Base-by-base conservation (phyloP, 306 rosid genomes). In the Sechiopsis laciniata region DNA sequence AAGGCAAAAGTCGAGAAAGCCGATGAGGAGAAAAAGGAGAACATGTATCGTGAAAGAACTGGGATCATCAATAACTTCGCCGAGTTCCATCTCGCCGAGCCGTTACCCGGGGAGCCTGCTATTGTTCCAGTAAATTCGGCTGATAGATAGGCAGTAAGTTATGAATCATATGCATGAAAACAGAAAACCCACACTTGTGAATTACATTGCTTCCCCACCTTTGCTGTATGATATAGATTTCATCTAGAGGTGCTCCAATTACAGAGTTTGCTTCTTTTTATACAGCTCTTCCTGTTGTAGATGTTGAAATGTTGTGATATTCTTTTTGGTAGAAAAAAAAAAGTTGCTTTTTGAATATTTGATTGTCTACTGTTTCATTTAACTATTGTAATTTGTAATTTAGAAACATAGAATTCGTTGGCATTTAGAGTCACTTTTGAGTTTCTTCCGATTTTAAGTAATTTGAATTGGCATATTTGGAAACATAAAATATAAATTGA, bases 1-100 rank as follows among this genome's bases (percentile, higher is more conserved):
- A 85, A 79, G 72, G 88, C 86, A 70, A 91, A 91, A 82, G 88
- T 88, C 53, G 92, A 82, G 51, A 81, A 59, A 66, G 90, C 91
- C 5, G 91, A 83, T 79, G 84, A 78, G 74, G 91, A 82, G 59
- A 88, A 83, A 73, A 83, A 78, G 48, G 88, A 84, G 73, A 73
- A n/a, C 8, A 42, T 78, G 71, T 68, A 55, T 52, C 62, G 60
- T 42, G 84, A 84, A 75, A 85, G 77, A 74, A 83, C 85, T 7
- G 80, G 70, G 56, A 35, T 69, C 29, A 75, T 81, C 62, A 82
- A 58, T 59, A 80, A 85, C 76, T 84, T 80, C 75, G 75, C 85
- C 7, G 72, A 80, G 46, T 72, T 76, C 62, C 85, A 84, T 57
- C 82, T 88, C 10, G 92, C 13, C n/a, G 54, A 3, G 54, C 66